A percentile compares a stretch with the other conserved stretches of the same genome.
These are phyloP conservation scores for Arabidopsis hybrid DNA, from an alignment of 441 rosid species.

Conservation along the genomic window DNA sequence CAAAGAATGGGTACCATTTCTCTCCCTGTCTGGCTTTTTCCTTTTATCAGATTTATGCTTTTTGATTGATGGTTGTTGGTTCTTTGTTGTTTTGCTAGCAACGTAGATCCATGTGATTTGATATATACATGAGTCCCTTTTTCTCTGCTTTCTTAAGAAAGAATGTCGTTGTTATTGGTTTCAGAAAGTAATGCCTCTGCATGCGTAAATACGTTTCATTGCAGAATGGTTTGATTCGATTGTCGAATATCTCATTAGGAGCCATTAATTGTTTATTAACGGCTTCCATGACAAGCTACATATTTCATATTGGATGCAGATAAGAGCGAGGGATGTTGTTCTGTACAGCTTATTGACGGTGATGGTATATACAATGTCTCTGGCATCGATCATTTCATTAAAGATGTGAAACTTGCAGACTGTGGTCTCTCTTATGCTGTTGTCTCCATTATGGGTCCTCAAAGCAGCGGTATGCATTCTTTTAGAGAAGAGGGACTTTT, in stretches of 20 bases:
- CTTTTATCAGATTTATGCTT: conserved; percentile 16
- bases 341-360: conserved; percentile 94
- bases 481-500: background rate
- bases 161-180: background rate
- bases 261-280: background rate
- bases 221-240: conserved; percentile 4
- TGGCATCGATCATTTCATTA: conserved; percentile 73
- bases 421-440: conserved; percentile 94
- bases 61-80: conserved; percentile 23
- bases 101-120: conserved; percentile 34
- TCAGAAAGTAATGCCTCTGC: conserved; percentile 24
- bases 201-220: conserved; percentile 1
- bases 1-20: conserved; percentile 49
- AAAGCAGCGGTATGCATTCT: conserved; percentile 87
- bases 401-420: conserved; percentile 70
- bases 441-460: conserved; percentile 99
- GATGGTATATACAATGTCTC: conserved; percentile 72
- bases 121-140: background rate
- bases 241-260: background rate
- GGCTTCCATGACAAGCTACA: background rate
- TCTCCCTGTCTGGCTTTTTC: conserved; percentile 9
- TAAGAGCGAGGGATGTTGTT: conserved; percentile 51
- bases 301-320: conserved; percentile 42
- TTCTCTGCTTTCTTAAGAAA: conserved; percentile 7
- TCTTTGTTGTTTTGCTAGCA: background rate